Conservation (phyloP, 495 filamentous ascomycete genomes). For the Penicillium goetzii region DNA sequence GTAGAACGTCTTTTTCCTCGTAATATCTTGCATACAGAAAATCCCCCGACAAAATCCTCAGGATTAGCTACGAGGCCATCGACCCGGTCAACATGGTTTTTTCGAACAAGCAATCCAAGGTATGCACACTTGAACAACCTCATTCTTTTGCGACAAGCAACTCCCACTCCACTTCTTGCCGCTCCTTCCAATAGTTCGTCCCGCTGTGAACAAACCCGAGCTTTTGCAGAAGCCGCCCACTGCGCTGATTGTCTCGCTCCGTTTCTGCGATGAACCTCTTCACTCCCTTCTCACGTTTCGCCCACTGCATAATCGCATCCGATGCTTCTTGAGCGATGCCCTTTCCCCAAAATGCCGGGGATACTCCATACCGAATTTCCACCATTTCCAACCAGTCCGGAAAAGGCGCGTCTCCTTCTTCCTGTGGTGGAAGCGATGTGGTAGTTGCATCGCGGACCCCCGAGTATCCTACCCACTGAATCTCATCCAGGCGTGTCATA, state of each 20-base stretch:
- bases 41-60: too few relatives aligned
- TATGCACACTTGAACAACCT: not conserved
- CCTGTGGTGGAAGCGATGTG: constrained; percentile 26
- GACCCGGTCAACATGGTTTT: too few relatives aligned
- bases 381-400: constrained; percentile 36
- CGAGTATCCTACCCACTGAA: constrained; percentile 35
- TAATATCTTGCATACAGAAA: too few relatives aligned
- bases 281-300: constrained; percentile 23
- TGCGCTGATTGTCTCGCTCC: constrained; percentile 27
- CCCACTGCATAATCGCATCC: constrained; percentile 28
- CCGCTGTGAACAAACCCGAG: constrained; percentile 27
- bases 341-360: constrained; percentile 27
- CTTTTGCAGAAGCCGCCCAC: constrained; percentile 29
- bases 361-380: constrained; percentile 32
- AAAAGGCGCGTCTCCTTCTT: constrained; percentile 18
- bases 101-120: too few relatives aligned
- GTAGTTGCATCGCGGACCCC: constrained; percentile 34
- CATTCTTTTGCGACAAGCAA: constrained; percentile 1
- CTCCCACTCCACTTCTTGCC: constrained; percentile 24
- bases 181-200: constrained; percentile 39
- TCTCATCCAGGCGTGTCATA: constrained; percentile 5
- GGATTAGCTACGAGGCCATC: not conserved
- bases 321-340: constrained; percentile 31
- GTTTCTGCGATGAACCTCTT: constrained; percentile 37
- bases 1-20: too few relatives aligned